These are phyloP conservation scores for Aureobasidium sp. DNA, from an alignment of 2,329 filamentous ascomycete species.

Conservation along the genomic window DNA sequence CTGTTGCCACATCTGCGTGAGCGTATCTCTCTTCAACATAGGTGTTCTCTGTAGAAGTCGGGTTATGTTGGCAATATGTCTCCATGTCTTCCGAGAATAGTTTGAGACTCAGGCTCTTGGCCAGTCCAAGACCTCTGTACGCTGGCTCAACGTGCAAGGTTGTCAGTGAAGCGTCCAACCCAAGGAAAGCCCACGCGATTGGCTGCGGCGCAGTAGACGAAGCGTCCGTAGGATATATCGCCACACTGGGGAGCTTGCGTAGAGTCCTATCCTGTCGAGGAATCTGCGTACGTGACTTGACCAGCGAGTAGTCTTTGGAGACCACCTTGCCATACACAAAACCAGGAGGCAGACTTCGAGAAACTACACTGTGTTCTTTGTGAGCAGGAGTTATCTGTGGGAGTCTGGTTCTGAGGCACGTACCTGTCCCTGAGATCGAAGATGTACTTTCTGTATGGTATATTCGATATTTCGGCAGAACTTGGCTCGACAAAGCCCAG, in stretches of 20 bases:
- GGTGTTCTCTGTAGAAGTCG: constrained; percentile 14
- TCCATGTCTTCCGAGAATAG: constrained; percentile 45
- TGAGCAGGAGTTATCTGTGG: background rate
- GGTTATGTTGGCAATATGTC: constrained; percentile 25
- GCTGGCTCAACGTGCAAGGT: constrained; percentile 51
- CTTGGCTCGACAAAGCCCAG: constrained; percentile 18
- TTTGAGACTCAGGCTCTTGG: constrained; percentile 51
- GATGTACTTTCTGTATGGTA: constrained; percentile 15
- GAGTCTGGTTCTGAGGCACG: background rate
- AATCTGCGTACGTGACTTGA: constrained; percentile 48
- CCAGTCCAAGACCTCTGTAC: constrained; percentile 54
- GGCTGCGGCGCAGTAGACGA: constrained; percentile 42
- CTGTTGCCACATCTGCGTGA: constrained; percentile 54
- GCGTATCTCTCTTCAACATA: constrained; percentile 39
- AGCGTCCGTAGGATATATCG: constrained; percentile 18
- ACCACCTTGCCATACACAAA: constrained; percentile 48
- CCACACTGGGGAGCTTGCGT: constrained; percentile 31
- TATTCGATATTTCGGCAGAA: constrained; percentile 12
- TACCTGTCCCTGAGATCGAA: constrained; percentile 13
- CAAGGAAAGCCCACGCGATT: constrained; percentile 58
- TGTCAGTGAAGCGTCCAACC: constrained; percentile 52
- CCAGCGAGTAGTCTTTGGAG: constrained; percentile 46
- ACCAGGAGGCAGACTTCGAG: constrained; percentile 28
- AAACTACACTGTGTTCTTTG: background rate
- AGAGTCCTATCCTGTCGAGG: constrained; percentile 44